These are phyloP conservation scores for Macadamia tetraphylla DNA, from an alignment of 164 flowering plant species.

Conservation along the genomic window DNA sequence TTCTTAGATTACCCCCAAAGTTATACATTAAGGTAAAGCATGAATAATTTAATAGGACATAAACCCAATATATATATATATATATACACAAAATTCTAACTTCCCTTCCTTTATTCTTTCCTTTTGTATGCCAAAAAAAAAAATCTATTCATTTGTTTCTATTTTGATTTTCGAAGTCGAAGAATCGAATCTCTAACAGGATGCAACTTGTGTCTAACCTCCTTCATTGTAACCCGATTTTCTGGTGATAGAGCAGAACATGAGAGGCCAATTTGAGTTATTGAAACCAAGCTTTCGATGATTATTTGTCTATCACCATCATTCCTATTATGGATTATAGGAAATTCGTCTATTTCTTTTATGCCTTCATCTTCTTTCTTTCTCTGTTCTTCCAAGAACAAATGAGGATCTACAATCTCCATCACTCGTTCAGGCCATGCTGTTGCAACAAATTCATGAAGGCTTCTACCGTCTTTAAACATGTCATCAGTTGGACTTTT, in stretches of 20 bases:
- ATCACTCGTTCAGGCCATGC: constrained; percentile 23
- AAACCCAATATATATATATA: no score
- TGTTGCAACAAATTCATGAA: constrained; percentile 13
- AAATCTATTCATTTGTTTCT: no score
- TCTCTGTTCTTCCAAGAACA: constrained; percentile 5
- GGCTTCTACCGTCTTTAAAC: constrained; percentile 22
- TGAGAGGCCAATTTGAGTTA: constrained; percentile 1
- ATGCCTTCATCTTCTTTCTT: not conserved
- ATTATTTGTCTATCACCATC: not conserved
- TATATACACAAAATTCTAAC: no score
- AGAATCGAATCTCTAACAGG: not conserved
- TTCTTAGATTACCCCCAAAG: no score
- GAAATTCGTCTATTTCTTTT: no score
- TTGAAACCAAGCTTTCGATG: not conserved
- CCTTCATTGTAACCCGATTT: constrained; percentile 4
- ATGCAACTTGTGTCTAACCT: constrained; percentile 1
- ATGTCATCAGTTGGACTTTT: constrained; percentile 25
- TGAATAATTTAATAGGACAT: no score
- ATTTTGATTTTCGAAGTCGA: no score
- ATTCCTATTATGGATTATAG: no score
- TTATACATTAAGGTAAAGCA: no score
- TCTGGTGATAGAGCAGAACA: constrained; percentile 4
- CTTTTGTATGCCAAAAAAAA: no score
- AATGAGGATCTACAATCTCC: constrained; percentile 23
- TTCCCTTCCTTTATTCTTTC: no score